A percentile compares a stretch with the other conserved stretches of the same genome.
phyloP scores from a whole-genome alignment of 2,329 filamentous ascomycete species.

The Sporothrix protearum region DNA sequence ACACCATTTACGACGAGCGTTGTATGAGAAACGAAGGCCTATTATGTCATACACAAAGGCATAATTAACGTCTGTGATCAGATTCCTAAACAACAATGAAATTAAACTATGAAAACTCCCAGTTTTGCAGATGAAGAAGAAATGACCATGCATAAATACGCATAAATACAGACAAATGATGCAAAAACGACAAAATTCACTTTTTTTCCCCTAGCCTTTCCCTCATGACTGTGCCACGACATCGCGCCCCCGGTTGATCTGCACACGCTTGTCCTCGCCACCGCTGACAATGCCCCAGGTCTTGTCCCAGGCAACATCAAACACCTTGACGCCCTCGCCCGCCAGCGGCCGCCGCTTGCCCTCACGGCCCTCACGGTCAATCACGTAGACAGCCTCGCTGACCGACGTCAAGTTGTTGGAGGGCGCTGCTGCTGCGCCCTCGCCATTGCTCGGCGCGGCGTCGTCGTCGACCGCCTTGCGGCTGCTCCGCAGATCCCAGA shows the following conservation, averaged over 20 bases:
- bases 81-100: conserved; percentile 7
- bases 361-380: conserved; percentile 67
- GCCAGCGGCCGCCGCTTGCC: conserved; percentile 60
- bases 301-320: conserved; percentile 81
- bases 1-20: not conserved
- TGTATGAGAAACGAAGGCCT: not conserved
- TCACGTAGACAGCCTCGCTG: conserved; percentile 69
- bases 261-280: conserved; percentile 90
- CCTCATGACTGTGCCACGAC: conserved; percentile 37
- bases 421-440: not conserved
- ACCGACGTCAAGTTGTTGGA: conserved; percentile 49
- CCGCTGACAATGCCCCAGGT: conserved; percentile 84
- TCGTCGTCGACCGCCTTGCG: conserved; percentile 46
- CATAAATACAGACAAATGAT: not conserved
- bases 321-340: conserved; percentile 86
- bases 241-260: conserved; percentile 73
- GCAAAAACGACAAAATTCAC: conserved; percentile 14
- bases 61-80: not conserved
- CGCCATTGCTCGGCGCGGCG: conserved; percentile 14
- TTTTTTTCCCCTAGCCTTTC: not conserved
- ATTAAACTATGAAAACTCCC: conserved; percentile 2
- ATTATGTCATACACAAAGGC: too few species aligned
- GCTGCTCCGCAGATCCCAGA: conserved; percentile 85
- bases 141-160: not conserved
- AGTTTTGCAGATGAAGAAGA: conserved; percentile 2